These are phyloP conservation scores for Fusarium neocosmosporiellum DNA, from an alignment of 2,329 filamentous ascomycete genomes.

Conservation along the genomic window DNA sequence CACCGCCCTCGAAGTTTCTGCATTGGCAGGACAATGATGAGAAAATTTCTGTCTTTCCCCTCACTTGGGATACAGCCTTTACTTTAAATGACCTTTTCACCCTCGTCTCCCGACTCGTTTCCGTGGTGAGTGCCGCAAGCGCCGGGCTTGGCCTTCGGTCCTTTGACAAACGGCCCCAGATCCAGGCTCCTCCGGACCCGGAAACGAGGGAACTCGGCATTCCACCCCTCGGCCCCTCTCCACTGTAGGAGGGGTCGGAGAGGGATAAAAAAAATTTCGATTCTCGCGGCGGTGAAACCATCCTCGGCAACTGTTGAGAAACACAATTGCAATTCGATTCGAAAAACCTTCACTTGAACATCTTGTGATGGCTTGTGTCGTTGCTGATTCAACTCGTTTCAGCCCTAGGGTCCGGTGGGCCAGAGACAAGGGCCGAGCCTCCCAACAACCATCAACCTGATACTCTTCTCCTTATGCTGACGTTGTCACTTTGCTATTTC, in stretches of 20 bases:
- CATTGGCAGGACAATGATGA: constrained; percentile 32
- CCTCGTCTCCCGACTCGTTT: constrained; percentile 27
- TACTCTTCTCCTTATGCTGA: not conserved
- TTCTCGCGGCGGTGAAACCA: constrained; percentile 1
- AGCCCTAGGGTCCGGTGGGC: constrained; percentile 8
- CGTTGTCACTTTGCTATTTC: not conserved
- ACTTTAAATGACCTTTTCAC: constrained; percentile 10
- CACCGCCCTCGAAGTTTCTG: constrained; percentile 30
- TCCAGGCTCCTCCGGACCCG: constrained; percentile 11
- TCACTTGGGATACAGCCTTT: constrained; percentile 23
- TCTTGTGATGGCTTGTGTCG: constrained; percentile 22
- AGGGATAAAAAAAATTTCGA: not conserved
- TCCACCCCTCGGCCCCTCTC: constrained; percentile 14
- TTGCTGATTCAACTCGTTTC: constrained; percentile 20
- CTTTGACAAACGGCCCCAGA: constrained; percentile 18
- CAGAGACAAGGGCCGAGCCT: not conserved
- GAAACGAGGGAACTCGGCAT: constrained; percentile 14
- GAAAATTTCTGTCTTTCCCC: constrained; percentile 23
- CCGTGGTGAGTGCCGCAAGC: constrained; percentile 22
- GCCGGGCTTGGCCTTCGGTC: constrained; percentile 23
- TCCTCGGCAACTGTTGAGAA: not conserved
- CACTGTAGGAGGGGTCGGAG: not conserved
- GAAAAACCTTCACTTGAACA: not conserved
- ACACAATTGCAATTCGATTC: not conserved
- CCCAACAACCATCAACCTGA: constrained; percentile 5